Evolutionary conservation across 2,329 filamentous ascomycete species (phyloP).

Genomic region (Calonectria crousiana): DNA sequence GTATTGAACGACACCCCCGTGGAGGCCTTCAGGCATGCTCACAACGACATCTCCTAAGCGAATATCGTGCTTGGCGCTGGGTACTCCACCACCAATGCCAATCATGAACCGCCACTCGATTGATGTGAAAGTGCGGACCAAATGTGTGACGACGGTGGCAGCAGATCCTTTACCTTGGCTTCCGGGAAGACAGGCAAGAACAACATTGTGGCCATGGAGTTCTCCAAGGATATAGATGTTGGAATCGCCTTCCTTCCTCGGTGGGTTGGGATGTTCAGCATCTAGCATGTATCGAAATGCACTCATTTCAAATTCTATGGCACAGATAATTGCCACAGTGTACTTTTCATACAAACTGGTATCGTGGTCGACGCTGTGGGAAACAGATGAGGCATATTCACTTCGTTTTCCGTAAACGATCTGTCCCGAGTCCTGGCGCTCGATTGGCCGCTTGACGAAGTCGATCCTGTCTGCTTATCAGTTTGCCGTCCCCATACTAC

Average conservation of each 20-base stretch:
- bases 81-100: slow-evolving; percentile 42
- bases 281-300: slow-evolving; percentile 46
- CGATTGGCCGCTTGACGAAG: not conserved
- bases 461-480: not conserved
- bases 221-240: slow-evolving; percentile 44
- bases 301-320: slow-evolving; percentile 43
- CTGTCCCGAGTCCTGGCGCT: not conserved
- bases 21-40: slow-evolving; percentile 19
- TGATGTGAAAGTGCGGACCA: slow-evolving; percentile 40
- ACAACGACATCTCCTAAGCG: slow-evolving; percentile 42
- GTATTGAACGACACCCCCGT: slow-evolving; percentile 39
- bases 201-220: slow-evolving; percentile 41
- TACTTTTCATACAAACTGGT: slow-evolving; percentile 23
- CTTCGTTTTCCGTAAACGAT: not conserved
- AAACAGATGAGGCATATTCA: not conserved
- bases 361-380: not conserved
- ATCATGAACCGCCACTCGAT: slow-evolving; percentile 42
- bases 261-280: slow-evolving; percentile 37
- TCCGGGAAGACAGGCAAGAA: slow-evolving; percentile 44
- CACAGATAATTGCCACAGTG: slow-evolving; percentile 42
- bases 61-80: slow-evolving; percentile 42
- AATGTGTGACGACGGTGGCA: slow-evolving; percentile 38
- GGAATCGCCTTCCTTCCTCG: slow-evolving; percentile 30
- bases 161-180: slow-evolving; percentile 42
- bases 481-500: not conserved